Base-by-base conservation (phyloP, 176 grass and related monocot species). In the Secale cereale region DNA sequence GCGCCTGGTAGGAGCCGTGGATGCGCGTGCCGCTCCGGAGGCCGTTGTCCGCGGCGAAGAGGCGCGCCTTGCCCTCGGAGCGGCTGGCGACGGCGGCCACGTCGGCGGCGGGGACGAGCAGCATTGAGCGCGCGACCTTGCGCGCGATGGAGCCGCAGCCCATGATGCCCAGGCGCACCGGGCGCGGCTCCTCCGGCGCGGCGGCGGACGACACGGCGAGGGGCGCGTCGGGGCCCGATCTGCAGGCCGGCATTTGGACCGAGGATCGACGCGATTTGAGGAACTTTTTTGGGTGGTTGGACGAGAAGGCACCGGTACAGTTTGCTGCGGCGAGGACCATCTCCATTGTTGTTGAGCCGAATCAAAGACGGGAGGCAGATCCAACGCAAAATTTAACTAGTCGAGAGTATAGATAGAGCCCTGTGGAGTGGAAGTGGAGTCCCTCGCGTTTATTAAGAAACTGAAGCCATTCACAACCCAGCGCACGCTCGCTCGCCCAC, bases 71-170 rank as follows among this genome's bases (percentile, higher is more conserved):
- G 77, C 78, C 88, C 30, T 86, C 20, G 65, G 85, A 90, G 76
- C 91, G 88, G 79, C 89, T 94, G 20, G 87, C 89, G 1, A 98
- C 82, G 85, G 91, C 92, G 65, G 85, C 76, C 65, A 98, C 10
- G 59, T 74, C 80, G 57, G 81, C 86, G 52, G 52, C 78, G 76
- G 86, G 81, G 22, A 77, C 81, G 6, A 83, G 90, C 19, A 82
- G 57, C 69, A 98, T 94, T 80, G 91, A 89, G 40, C 95, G 92
- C 6, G 73, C 63, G 0, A 98, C 66, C 92, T 98, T 94, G 65
- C 92, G 89, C 28, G 92, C 91, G 75, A 98, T 98, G 39, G 80
- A 32, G n/a, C 91, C 89, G 89, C 95, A 98, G 26, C 91, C 91
- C 9, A 98, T 19, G 76, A 98, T 93, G 70, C 95, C 91, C 86